Conservation (phyloP, 2,329 filamentous ascomycete species). For the Talaromyces sp. region DNA sequence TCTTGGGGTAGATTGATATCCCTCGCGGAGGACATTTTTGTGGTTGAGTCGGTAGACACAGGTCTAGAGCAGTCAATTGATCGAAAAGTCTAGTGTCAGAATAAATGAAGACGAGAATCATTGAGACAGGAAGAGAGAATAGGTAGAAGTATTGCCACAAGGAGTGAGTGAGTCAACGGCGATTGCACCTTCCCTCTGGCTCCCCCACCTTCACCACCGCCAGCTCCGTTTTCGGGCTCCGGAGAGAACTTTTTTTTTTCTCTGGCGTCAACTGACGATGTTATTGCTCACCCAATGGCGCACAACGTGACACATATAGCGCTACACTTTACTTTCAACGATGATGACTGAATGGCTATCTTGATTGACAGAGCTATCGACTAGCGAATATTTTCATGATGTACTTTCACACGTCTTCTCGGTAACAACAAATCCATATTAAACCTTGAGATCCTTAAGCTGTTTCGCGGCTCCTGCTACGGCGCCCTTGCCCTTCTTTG, state of each 20-base stretch:
- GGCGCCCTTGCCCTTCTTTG: slow-evolving; percentile 49
- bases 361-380: neutral
- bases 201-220: slow-evolving; percentile 13
- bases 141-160: neutral
- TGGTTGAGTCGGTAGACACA: neutral
- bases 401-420: neutral
- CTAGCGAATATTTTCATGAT: neutral
- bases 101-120: neutral
- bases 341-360: neutral
- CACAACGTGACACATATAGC: neutral
- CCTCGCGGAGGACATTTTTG: slow-evolving; percentile 30
- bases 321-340: neutral
- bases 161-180: slow-evolving; percentile 6
- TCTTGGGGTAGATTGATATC: slow-evolving; percentile 32
- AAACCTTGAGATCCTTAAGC: slow-evolving; percentile 42
- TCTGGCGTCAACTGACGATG: slow-evolving; percentile 8
- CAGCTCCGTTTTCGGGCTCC: slow-evolving; percentile 20
- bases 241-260: slow-evolving; percentile 20
- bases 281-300: neutral
- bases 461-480: slow-evolving; percentile 37
- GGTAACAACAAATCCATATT: slow-evolving; percentile 11
- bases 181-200: neutral
- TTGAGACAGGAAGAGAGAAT: too few relatives aligned
- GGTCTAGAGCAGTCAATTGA: neutral
- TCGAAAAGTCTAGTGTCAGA: too few relatives aligned